These are phyloP conservation scores for Amauroascus verrucosus DNA, from an alignment of 2,329 filamentous ascomycete genomes.

Conservation along the genomic window DNA sequence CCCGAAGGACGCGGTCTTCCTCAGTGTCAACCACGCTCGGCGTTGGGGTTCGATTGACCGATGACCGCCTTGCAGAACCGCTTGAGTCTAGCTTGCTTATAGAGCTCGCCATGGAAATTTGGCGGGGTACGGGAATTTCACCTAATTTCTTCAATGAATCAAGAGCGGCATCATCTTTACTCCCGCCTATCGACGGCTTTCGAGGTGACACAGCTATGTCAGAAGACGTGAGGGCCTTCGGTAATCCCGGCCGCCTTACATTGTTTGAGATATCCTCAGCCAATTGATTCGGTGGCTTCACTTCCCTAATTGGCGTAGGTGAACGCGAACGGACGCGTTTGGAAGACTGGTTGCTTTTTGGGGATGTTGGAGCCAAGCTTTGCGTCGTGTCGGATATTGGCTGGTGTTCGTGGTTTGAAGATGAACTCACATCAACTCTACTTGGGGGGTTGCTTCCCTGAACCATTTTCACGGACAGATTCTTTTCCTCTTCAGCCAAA, in stretches of 20 bases:
- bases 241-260: conserved; percentile 26
- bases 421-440: neutral
- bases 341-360: conserved; percentile 19
- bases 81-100: conserved; percentile 29
- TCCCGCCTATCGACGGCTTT: conserved; percentile 22
- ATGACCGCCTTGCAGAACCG: conserved; percentile 27
- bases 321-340: conserved; percentile 14
- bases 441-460: neutral
- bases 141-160: conserved; percentile 20
- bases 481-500: conserved; percentile 60
- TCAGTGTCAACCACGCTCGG: conserved; percentile 47
- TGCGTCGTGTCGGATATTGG: conserved; percentile 16
- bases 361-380: conserved; percentile 20
- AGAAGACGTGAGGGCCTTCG: conserved; percentile 26
- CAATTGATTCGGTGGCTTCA: conserved; percentile 15
- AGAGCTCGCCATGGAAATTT: conserved; percentile 32
- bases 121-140: conserved; percentile 25
- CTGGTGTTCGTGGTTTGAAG: conserved; percentile 15
- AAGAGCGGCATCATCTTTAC: conserved; percentile 24
- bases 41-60: conserved; percentile 28
- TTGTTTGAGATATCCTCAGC: conserved; percentile 21
- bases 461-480: conserved; percentile 6
- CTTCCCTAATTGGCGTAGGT: conserved; percentile 7
- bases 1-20: conserved; percentile 57
- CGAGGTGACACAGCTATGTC: conserved; percentile 24